Percentiles rank a stretch among this genome's conserved stretches.
Evolutionary conservation across 2,329 filamentous ascomycete genomes (phyloP).

Genomic region (Colletotrichum sojae): DNA sequence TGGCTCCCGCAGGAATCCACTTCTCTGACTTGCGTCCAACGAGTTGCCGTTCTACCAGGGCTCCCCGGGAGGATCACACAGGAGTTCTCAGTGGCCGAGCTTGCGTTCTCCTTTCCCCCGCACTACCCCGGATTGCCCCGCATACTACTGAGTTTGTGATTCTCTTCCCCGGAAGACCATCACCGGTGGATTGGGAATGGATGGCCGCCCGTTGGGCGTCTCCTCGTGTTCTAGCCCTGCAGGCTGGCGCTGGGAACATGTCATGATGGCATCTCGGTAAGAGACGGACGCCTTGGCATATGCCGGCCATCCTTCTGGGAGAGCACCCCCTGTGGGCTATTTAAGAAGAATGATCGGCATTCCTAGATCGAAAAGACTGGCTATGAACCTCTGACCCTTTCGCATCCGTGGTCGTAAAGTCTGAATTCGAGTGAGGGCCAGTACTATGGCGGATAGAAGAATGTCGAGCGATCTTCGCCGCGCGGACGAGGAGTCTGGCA

Average conservation of each 20-base stretch:
- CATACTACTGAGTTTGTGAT: not conserved
- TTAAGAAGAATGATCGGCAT: not conserved
- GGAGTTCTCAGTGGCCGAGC: not conserved
- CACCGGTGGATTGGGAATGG: not conserved
- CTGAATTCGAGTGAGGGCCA: not conserved
- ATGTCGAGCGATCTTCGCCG: not conserved
- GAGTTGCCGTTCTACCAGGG: not conserved
- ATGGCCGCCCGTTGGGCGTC: not conserved
- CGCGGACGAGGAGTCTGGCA: slow-evolving; percentile 29
- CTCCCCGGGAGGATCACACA: not conserved
- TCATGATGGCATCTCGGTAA: slow-evolving; percentile 1
- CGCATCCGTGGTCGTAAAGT: not conserved
- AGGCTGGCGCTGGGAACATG: not conserved
- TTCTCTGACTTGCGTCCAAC: not conserved
- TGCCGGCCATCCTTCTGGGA: not conserved
- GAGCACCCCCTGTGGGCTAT: not conserved
- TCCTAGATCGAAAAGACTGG: not conserved
- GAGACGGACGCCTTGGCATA: slow-evolving; percentile 6
- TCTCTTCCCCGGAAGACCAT: not conserved
- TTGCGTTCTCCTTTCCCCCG: slow-evolving; percentile 6
- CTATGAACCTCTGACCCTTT: not conserved
- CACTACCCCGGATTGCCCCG: slow-evolving; percentile 35
- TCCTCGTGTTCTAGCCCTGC: not conserved
- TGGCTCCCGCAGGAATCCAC: slow-evolving; percentile 10
- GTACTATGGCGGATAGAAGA: not conserved